Conservation (phyloP, 805 yeast genomes). For the Starmerella bombi region DNA sequence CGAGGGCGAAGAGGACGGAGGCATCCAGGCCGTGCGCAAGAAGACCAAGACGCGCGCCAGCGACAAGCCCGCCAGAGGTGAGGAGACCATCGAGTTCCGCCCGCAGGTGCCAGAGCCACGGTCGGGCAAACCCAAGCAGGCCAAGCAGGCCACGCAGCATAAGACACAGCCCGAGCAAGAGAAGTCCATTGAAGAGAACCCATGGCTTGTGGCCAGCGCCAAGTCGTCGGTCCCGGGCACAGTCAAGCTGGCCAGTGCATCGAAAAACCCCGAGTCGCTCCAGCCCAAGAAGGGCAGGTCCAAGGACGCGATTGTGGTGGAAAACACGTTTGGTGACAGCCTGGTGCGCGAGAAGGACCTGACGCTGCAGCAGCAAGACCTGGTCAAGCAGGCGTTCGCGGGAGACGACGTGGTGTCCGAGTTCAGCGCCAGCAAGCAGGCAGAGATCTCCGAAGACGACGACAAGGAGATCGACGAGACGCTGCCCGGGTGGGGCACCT, state of each 20-base stretch:
- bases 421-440: constrained; percentile 63
- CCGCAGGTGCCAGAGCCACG: not conserved
- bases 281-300: constrained; percentile 29
- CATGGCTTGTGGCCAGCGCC: constrained; percentile 11
- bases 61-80: constrained; percentile 5
- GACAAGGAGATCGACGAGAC: constrained; percentile 78
- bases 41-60: not conserved
- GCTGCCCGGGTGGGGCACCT: constrained; percentile 95
- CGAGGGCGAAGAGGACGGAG: constrained; percentile 10
- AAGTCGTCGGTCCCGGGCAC: constrained; percentile 5
- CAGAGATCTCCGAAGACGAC: constrained; percentile 59
- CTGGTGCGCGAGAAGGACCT: constrained; percentile 23
- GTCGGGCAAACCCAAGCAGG: not conserved
- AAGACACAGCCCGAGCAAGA: not conserved
- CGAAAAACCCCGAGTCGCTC: constrained; percentile 1
- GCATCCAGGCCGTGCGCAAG: not conserved
- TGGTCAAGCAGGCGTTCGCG: constrained; percentile 86
- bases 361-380: constrained; percentile 34
- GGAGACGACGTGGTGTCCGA: constrained; percentile 87
- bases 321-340: constrained; percentile 17
- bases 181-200: constrained; percentile 4
- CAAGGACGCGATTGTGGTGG: constrained; percentile 18
- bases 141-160: not conserved
- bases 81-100: constrained; percentile 5
- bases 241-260: constrained; percentile 6